Evolutionary conservation across 2,329 filamentous ascomycete genomes (phyloP), one percentile per base, ranked within the genome.

Genomic region (Fusarium acutatum): DNA sequence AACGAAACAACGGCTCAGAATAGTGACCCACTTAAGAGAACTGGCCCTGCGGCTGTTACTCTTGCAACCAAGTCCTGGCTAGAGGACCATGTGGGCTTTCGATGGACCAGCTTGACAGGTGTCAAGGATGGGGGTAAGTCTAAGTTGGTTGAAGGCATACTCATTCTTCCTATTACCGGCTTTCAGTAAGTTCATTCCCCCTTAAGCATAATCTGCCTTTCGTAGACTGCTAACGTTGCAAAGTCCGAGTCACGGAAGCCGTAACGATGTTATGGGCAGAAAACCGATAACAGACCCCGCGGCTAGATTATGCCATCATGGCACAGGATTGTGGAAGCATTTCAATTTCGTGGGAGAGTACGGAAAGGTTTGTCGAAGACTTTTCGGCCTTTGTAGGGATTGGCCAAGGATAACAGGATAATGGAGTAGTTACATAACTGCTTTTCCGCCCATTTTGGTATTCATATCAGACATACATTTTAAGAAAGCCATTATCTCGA

Each of bases 41-140:
- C 60, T n/a, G 60, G 50, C 9, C 60, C 60, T 38, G 60, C 60
- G 32, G 50, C 60, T 38, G 60, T 62, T 2, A 62, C 60, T 37
- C 40, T 58, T 26, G 50, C 60, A 17, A 46, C 60, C 15, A 58
- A 62, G 18, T 46, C 50, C 8, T 58, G 32, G 40, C 24, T 62
- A 6, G 60, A 58, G 22, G 32, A 38, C 7, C 1, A 22, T 2
- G 32, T 34, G 7, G 40, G 22, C 22, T 62, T 62, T 26, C 40
- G 60, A 26, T 62, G 60, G 60, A 8, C 60, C 12, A 62, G 60
- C 26, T n/a, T 62, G 10, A 58, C 60, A n/a, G 40, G 50, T 4
- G 4, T 62, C 14, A 38, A 58, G 6, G 60, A 62, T 22, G 60
- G 60, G 14, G 60, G 32, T 5, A 62, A 3, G 6, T 28, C 60